A percentile compares a stretch with the other conserved stretches of the same genome.
phyloP scores from a whole-genome alignment of 1,284 basidiomycete species.

The Prillingera fragicola region DNA sequence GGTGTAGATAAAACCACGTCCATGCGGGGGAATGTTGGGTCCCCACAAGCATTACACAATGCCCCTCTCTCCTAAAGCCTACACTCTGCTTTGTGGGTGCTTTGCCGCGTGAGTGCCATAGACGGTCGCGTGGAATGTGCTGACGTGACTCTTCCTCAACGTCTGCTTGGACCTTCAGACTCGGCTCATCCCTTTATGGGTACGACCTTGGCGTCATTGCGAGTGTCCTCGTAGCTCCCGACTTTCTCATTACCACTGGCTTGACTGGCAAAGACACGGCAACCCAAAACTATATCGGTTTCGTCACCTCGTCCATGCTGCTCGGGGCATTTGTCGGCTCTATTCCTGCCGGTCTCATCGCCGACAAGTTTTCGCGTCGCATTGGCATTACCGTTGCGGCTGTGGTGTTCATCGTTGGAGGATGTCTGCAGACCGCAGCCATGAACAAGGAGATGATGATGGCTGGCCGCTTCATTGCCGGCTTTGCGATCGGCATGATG shows the following conservation, averaged over 20 bases:
- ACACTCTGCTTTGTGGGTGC: slow-evolving; percentile 60
- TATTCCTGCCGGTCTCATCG: slow-evolving; percentile 42
- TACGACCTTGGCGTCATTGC: slow-evolving; percentile 51
- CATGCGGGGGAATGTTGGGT: too few relatives aligned
- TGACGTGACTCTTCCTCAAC: too few relatives aligned
- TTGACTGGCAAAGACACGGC: slow-evolving; percentile 33
- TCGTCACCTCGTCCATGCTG: slow-evolving; percentile 48
- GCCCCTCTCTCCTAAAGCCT: slow-evolving; percentile 47
- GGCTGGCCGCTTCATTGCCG: slow-evolving; percentile 59
- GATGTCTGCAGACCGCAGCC: slow-evolving; percentile 48
- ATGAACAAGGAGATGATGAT: slow-evolving; percentile 59
- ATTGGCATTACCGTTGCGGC: slow-evolving; percentile 47
- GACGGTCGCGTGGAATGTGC: slow-evolving; percentile 31
- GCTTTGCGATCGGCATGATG: slow-evolving; percentile 54
- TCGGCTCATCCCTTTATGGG: slow-evolving; percentile 43
- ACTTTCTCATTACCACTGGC: slow-evolving; percentile 33
- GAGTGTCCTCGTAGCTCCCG: slow-evolving; percentile 49
- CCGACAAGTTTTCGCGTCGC: slow-evolving; percentile 42
- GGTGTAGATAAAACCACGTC: too few relatives aligned
- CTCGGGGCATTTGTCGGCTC: slow-evolving; percentile 43
- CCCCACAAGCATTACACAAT: slow-evolving; percentile 11
- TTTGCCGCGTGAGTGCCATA: slow-evolving; percentile 51
- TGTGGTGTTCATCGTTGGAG: slow-evolving; percentile 54
- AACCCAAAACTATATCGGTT: slow-evolving; percentile 46
- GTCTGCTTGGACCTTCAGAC: slow-evolving; percentile 10